A percentile compares a stretch with the other conserved stretches of the same genome.
Conservation (phyloP, 2,329 filamentous ascomycete species). For the Corynespora cassiicola region DNA sequence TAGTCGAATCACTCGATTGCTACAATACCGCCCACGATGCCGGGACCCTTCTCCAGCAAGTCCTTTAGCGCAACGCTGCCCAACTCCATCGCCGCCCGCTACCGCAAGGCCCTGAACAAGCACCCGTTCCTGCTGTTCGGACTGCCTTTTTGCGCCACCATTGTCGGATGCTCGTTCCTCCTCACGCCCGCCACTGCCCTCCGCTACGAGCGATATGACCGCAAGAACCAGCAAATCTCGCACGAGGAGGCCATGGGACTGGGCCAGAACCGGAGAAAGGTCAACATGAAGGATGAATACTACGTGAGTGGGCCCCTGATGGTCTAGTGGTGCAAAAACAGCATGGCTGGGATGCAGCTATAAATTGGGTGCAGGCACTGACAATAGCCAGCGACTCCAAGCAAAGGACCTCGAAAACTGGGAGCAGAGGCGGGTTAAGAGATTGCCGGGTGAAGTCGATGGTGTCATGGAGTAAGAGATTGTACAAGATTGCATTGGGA, state of each 20-base stretch:
- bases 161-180: conserved; percentile 91
- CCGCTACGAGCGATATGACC: conserved; percentile 91
- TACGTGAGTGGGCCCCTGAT: conserved; percentile 74
- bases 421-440: conserved; percentile 94
- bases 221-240: conserved; percentile 83
- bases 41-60: conserved; percentile 68
- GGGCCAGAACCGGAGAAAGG: conserved; percentile 71
- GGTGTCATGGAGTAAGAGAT: conserved; percentile 64
- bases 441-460: conserved; percentile 88
- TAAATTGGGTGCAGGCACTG: too few relatives aligned
- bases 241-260: conserved; percentile 87
- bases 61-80: conserved; percentile 63
- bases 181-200: conserved; percentile 93
- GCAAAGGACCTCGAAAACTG: conserved; percentile 93
- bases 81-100: conserved; percentile 74
- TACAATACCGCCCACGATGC: conserved; percentile 24
- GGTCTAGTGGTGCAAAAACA: too few relatives aligned
- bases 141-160: conserved; percentile 87
- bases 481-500: background rate
- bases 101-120: conserved; percentile 75
- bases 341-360: too few relatives aligned
- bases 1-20: too few relatives aligned
- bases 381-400: conserved; percentile 79
- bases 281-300: conserved; percentile 86
- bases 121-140: conserved; percentile 94